Evolutionary conservation across 2,329 filamentous ascomycete genomes (phyloP), one percentile per base, ranked within the genome.

Genomic region (Alternaria sp.): DNA sequence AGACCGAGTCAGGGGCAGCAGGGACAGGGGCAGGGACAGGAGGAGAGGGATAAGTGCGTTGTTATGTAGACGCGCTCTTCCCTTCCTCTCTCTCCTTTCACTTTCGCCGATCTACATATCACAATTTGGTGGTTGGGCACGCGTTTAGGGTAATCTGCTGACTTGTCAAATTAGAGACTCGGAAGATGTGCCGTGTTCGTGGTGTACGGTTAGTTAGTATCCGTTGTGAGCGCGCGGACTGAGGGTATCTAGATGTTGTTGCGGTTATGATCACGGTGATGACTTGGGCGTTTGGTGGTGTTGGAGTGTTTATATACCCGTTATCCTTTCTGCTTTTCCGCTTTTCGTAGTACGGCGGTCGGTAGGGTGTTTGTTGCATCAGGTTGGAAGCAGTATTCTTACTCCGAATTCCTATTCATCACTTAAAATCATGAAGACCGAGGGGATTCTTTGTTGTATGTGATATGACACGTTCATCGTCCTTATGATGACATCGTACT

Each of bases 31-130:
- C 47, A 50, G 7, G 47, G 49, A 3, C 47, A 50, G 7, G 74
- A 75, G 45, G 73, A 76, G 15, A 56, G 73, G 25, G 76, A 78
- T 6, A 76, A 76, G 69, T 78, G 76, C 62, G 65, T 78, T 60
- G 71, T 78, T 33, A 78, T 78, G 76, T 78, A 77, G 28, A 30
- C 11, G 28, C 11, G 11, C 28, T 12, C 28, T 37, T 37, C 14
- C 14, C 14, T 37, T 12, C 21, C 21, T 21, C 21, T 21, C 21
- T 21, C 21, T 21, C 21, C 21, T 21, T 21, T 21, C 21, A 21
- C 21, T 21, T 21, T 21, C 21, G 8, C 25, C 25, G 25, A 26
- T 26, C 25, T 21, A 21, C 21, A 21, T 21, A 21, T 21, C 21
- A 21, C 21, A 21, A 21, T 21, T 21, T 21, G 21, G 21, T 21